These are phyloP conservation scores for Mitosporidium daphniae DNA, from an alignment of 371 early-diverging fungal species.

Conservation along the genomic window DNA sequence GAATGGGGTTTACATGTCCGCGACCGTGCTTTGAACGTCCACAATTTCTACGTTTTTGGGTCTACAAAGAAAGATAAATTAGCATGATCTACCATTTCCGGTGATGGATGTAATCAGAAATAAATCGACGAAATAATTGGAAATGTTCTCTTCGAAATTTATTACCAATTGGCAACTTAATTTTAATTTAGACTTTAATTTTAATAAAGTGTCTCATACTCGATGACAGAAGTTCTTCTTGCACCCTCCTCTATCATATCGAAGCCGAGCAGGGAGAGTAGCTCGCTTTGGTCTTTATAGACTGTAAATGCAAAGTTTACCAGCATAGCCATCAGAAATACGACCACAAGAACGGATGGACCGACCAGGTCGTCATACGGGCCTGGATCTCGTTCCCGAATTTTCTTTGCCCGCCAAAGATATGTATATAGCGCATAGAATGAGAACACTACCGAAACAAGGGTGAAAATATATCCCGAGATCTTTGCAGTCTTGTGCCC, in stretches of 20 bases:
- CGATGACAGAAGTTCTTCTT: no score
- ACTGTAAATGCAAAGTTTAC: slow-evolving; percentile 60
- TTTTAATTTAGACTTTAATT: no score
- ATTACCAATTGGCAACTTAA: no score
- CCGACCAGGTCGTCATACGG: slow-evolving; percentile 14
- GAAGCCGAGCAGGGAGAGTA: no score
- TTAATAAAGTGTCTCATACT: no score
- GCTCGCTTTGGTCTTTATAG: slow-evolving; percentile 4
- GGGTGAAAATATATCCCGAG: slow-evolving; percentile 22
- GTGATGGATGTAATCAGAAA: no score
- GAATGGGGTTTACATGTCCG: slow-evolving; percentile 72
- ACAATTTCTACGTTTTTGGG: slow-evolving; percentile 86
- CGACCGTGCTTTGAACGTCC: slow-evolving; percentile 93
- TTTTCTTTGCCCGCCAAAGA: slow-evolving; percentile 44
- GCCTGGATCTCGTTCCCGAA: slow-evolving; percentile 9
- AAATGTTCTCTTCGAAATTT: no score
- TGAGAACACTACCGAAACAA: slow-evolving; percentile 33
- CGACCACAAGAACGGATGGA: slow-evolving; percentile 44
- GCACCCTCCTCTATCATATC: no score
- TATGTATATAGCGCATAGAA: slow-evolving; percentile 60
- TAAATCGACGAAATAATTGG: no score
- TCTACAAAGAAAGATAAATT: no score
- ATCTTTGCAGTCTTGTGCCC: slow-evolving; percentile 8
- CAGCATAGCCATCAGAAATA: slow-evolving; percentile 42
- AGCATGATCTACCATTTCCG: no score